phyloP scores from a whole-genome alignment of 108 stramenopile species.

The Seminavis robusta region DNA sequence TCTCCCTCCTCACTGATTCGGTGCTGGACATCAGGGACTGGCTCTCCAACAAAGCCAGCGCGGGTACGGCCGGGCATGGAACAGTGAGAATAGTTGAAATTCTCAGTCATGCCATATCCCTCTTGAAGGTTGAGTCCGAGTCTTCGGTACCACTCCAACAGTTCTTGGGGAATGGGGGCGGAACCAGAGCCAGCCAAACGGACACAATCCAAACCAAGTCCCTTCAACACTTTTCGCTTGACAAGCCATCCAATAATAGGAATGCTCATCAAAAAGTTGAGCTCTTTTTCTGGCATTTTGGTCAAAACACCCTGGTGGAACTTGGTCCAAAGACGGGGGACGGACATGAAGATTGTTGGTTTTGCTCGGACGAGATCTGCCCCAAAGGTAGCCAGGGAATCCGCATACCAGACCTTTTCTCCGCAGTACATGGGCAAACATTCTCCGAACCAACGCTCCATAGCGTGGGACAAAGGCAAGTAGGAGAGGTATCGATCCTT shows the following conservation, averaged over 20 bases:
- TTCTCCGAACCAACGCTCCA: conserved; percentile 81
- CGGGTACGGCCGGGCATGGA: conserved; percentile 38
- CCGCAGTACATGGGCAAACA: conserved; percentile 57
- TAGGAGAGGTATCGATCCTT: conserved; percentile 78
- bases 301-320: conserved; percentile 73
- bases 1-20: conserved; percentile 74
- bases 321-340: conserved; percentile 82
- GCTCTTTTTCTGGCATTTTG: conserved; percentile 61
- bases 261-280: conserved; percentile 54
- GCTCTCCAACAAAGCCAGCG: conserved; percentile 68
- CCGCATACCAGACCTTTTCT: conserved; percentile 58
- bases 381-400: conserved; percentile 60
- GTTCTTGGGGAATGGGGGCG: conserved; percentile 60
- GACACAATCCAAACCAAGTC: conserved; percentile 58
- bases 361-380: conserved; percentile 62
- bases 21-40: conserved; percentile 59
- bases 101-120: conserved; percentile 85
- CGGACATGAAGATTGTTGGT: conserved; percentile 71
- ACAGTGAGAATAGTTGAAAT: conserved; percentile 77
- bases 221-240: conserved; percentile 69
- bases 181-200: conserved; percentile 69
- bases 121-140: conserved; percentile 71
- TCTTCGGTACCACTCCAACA: conserved; percentile 60
- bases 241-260: conserved; percentile 56
- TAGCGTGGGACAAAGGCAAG: conserved; percentile 72